Evolutionary conservation across 495 filamentous ascomycete species (phyloP).

Genomic region (Aspergillus ellipticus): DNA sequence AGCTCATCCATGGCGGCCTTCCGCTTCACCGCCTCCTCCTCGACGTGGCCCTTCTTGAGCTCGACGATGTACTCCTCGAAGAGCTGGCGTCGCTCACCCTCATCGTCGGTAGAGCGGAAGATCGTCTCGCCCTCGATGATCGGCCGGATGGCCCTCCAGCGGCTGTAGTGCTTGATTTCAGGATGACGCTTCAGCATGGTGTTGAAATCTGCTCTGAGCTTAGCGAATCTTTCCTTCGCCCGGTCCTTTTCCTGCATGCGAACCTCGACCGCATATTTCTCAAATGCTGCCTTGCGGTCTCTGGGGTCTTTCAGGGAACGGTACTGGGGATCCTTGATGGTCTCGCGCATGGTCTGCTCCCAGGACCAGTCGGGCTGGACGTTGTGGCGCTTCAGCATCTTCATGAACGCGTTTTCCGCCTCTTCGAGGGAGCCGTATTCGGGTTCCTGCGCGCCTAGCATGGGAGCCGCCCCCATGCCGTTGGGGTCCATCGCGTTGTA

Average conservation of each 20-base stretch:
- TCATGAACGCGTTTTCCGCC: constrained; percentile 90
- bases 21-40: constrained; percentile 65
- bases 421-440: constrained; percentile 85
- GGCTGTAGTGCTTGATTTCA: constrained; percentile 96
- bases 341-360: constrained; percentile 82
- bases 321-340: constrained; percentile 93
- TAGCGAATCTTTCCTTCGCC: constrained; percentile 90
- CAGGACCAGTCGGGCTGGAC: constrained; percentile 90
- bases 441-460: constrained; percentile 66
- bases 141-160: constrained; percentile 93
- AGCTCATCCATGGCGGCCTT: constrained; percentile 87
- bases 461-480: constrained; percentile 55
- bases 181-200: constrained; percentile 95
- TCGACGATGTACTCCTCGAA: constrained; percentile 92
- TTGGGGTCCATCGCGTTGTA: constrained; percentile 54
- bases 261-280: constrained; percentile 91
- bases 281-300: constrained; percentile 87
- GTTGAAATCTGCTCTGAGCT: constrained; percentile 88
- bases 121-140: constrained; percentile 95
- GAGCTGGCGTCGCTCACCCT: constrained; percentile 83
- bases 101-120: constrained; percentile 85
- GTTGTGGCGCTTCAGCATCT: constrained; percentile 78
- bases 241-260: constrained; percentile 90
- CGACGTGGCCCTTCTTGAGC: constrained; percentile 71
- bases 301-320: constrained; percentile 90